Base-by-base conservation (phyloP, 305 asterid species). In the Rubia balearica region DNA sequence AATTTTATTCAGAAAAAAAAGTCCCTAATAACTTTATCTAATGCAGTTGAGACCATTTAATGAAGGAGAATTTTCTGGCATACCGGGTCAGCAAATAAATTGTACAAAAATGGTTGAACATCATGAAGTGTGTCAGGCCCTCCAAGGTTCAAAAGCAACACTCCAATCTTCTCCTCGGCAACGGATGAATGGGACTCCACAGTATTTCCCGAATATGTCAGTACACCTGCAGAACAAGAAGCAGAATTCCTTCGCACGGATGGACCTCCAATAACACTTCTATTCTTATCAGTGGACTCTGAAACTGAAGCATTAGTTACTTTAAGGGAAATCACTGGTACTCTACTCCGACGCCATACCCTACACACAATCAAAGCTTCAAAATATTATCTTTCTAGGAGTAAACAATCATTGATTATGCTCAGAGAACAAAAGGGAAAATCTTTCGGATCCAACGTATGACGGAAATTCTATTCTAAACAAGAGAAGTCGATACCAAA, bases 61-160 rank as follows among this genome's bases (percentile, higher is more conserved):
- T 51, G 9, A 71, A 10, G 56, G 43, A 55, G 13, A 22, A 45
- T 21, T 46, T 36, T 49, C 22, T 22, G 72, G 76, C 92, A 67
- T 87, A 91, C 98, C 27, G 98, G 96, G 66, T 91, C 96, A 62
- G 96, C 98, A 81, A 91, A 88, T 73, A 91, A 76, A 79, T 91
- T 91, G 88, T 74, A 93, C 85, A 93, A 73, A 80, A 90, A 93
- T 7, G 97, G 98, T 76, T 93, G 98, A 79, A 93, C 97, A 79
- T 93, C 98, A 8, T 86, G 77, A 40, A 93, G 88, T 40, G 98
- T 93, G 24, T 90, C 96, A 0, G 98, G 98, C 56, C 98, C 98
- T 77, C 97, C 98, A 61, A 92, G 98, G 87, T 92, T 90, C 85
- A 92, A 83, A 68, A 92, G 93, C 79, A 92, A 80, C 83, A 92